Conservation (phyloP, 176 grass and related monocot species). For the Hsuehochloa calcarea region DNA sequence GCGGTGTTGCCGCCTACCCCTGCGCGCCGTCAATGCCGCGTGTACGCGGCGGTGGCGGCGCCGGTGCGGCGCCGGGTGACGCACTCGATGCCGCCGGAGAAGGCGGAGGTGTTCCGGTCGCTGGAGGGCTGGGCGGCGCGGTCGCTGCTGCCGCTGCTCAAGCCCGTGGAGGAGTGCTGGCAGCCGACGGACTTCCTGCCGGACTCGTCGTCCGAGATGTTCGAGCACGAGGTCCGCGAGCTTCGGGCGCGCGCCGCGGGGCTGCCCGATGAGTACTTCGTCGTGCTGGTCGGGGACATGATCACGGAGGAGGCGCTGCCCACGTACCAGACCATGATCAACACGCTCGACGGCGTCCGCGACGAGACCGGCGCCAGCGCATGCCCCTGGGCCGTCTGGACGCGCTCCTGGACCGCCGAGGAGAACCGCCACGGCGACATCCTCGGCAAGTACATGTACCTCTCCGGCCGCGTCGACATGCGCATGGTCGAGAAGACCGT, state of each 20-base stretch:
- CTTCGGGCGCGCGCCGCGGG: constrained; percentile 59
- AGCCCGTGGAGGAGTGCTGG: constrained; percentile 80
- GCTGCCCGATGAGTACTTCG: constrained; percentile 74
- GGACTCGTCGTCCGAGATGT: constrained; percentile 52
- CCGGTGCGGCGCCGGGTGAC: constrained; percentile 38
- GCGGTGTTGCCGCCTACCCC: background rate
- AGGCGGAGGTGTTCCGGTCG: constrained; percentile 78
- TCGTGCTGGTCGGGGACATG: constrained; percentile 90
- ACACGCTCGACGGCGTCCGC: constrained; percentile 82
- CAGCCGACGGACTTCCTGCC: constrained; percentile 88
- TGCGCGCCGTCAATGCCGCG: constrained; percentile 26
- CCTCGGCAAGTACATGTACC: constrained; percentile 82
- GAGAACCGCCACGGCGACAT: constrained; percentile 92
- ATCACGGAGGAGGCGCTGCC: constrained; percentile 94
- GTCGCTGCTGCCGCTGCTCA: constrained; percentile 74
- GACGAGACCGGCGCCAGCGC: constrained; percentile 94
- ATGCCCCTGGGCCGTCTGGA: constrained; percentile 89
- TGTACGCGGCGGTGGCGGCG: constrained; percentile 2
- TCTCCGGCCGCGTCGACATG: constrained; percentile 94
- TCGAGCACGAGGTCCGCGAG: constrained; percentile 55
- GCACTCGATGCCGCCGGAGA: constrained; percentile 91
- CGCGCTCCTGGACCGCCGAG: constrained; percentile 84
- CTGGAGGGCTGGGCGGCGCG: constrained; percentile 65
- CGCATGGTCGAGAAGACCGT: constrained; percentile 82
- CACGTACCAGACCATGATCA: constrained; percentile 99